Conservation (phyloP, 106 monocot species). For the Narthecium ossifragum region DNA sequence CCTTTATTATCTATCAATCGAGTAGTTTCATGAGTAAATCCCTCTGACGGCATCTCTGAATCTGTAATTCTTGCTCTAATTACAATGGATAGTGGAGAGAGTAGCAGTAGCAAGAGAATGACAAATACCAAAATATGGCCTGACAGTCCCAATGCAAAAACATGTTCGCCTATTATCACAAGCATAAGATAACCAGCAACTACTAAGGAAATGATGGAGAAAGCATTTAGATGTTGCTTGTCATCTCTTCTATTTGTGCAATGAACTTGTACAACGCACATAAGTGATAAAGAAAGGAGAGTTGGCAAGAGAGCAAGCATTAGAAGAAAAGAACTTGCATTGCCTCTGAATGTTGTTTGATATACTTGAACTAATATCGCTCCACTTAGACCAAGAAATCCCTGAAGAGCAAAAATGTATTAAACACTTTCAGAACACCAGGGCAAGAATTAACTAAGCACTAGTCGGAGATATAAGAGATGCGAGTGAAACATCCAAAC, state of each 20-base stretch:
- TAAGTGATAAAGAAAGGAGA: slow-evolving; percentile 56
- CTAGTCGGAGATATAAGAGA: too few species aligned
- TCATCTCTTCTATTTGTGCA: slow-evolving; percentile 25
- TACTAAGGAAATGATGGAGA: slow-evolving; percentile 51
- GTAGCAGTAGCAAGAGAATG: slow-evolving; percentile 51
- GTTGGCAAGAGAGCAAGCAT: slow-evolving; percentile 71
- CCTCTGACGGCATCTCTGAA: slow-evolving; percentile 1
- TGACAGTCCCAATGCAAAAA: slow-evolving; percentile 19
- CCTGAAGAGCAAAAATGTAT: slow-evolving; percentile 22
- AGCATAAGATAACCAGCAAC: slow-evolving; percentile 76
- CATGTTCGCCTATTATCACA: slow-evolving; percentile 59
- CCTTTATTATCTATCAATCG: slow-evolving; percentile 17
- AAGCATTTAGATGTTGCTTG: slow-evolving; percentile 46
- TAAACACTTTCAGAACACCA: neutral
- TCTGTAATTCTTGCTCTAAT: slow-evolving; percentile 26
- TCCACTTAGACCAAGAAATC: slow-evolving; percentile 86
- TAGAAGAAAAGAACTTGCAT: slow-evolving; percentile 58
- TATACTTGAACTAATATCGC: slow-evolving; percentile 78
- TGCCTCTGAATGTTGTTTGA: slow-evolving; percentile 46
- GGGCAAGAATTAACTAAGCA: neutral
- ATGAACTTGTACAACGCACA: slow-evolving; percentile 52
- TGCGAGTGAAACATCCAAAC: too few species aligned
- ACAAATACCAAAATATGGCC: slow-evolving; percentile 17
- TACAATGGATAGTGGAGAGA: slow-evolving; percentile 40
- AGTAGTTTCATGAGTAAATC: slow-evolving; percentile 18